phyloP scores from a whole-genome alignment of 2,329 filamentous ascomycete species.

The Ophiostoma ulmi region DNA sequence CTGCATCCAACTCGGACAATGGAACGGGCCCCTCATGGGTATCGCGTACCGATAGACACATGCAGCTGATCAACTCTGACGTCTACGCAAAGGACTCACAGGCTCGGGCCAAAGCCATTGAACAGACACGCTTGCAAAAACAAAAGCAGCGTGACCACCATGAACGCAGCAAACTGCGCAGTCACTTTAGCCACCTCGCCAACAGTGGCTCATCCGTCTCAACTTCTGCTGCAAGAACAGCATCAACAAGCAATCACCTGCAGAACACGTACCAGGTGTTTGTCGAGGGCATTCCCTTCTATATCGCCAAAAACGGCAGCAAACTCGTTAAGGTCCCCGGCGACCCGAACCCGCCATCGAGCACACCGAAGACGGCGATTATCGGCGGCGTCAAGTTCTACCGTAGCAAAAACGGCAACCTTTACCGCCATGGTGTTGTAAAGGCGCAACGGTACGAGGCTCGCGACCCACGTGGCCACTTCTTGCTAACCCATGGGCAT shows the following conservation, averaged over 20 bases:
- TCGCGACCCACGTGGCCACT: conserved; percentile 25
- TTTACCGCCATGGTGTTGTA: conserved; percentile 71
- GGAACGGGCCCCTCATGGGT: conserved; percentile 50
- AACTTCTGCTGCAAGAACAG: conserved; percentile 27
- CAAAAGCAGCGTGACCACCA: conserved; percentile 48
- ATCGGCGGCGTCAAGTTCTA: conserved; percentile 77
- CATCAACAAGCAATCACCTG: conserved; percentile 34
- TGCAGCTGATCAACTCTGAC: conserved; percentile 75
- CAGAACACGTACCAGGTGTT: conserved; percentile 51
- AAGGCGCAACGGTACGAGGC: conserved; percentile 67
- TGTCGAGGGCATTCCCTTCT: conserved; percentile 68
- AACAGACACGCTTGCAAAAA: conserved; percentile 59
- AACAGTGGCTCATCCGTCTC: conserved; percentile 29
- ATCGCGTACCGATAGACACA: conserved; percentile 67
- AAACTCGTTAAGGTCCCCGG: conserved; percentile 72
- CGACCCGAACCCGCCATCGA: conserved; percentile 53
- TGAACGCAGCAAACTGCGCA: conserved; percentile 56
- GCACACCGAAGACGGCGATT: conserved; percentile 67
- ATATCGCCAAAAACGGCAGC: conserved; percentile 69
- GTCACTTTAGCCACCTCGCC: conserved; percentile 40
- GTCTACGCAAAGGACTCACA: conserved; percentile 71
- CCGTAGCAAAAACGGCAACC: conserved; percentile 81
- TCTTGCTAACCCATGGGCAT: conserved; percentile 35
- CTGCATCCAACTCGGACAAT: conserved; percentile 30
- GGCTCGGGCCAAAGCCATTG: conserved; percentile 63